Evolutionary conservation across 1,284 basidiomycete species (phyloP).

Genomic region (Moniliophthora roreri): DNA sequence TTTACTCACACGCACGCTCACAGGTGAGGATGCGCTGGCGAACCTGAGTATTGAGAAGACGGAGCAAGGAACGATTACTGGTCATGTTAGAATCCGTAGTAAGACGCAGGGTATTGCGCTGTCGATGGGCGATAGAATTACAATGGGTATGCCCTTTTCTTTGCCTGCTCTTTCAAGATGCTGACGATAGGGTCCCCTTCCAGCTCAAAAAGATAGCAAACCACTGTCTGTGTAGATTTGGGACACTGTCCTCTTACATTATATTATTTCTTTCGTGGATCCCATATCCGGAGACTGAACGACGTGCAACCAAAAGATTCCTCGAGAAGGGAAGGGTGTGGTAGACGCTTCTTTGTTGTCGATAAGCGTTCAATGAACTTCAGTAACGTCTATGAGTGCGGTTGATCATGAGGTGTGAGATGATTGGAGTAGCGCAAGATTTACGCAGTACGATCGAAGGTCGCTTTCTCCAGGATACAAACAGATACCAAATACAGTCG

Average conservation of each 20-base stretch:
- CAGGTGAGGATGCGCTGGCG: conserved; percentile 94
- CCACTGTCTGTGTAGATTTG: conserved; percentile 7
- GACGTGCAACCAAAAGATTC: too few species aligned
- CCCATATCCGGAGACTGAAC: too few species aligned
- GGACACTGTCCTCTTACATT: not conserved
- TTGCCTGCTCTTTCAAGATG: not conserved
- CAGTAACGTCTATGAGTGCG: too few species aligned
- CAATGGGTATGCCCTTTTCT: conserved; percentile 67
- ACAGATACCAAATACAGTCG: too few species aligned
- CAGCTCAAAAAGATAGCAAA: conserved; percentile 13
- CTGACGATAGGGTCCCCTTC: not conserved
- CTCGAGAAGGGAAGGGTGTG: too few species aligned
- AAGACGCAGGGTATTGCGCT: conserved; percentile 96
- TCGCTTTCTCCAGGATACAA: too few species aligned
- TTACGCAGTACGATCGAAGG: too few species aligned
- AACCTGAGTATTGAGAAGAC: conserved; percentile 94
- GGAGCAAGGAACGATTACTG: conserved; percentile 78
- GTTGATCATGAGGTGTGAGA: too few species aligned
- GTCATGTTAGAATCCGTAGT: conserved; percentile 90
- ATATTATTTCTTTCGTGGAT: too few species aligned
- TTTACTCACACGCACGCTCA: not conserved
- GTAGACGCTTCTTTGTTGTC: too few species aligned
- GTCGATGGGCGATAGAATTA: conserved; percentile 90
- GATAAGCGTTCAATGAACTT: too few species aligned
- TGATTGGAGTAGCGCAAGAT: too few species aligned